phyloP scores from a whole-genome alignment of 2,329 filamentous ascomycete species.

The Stromatinia cepivora region DNA sequence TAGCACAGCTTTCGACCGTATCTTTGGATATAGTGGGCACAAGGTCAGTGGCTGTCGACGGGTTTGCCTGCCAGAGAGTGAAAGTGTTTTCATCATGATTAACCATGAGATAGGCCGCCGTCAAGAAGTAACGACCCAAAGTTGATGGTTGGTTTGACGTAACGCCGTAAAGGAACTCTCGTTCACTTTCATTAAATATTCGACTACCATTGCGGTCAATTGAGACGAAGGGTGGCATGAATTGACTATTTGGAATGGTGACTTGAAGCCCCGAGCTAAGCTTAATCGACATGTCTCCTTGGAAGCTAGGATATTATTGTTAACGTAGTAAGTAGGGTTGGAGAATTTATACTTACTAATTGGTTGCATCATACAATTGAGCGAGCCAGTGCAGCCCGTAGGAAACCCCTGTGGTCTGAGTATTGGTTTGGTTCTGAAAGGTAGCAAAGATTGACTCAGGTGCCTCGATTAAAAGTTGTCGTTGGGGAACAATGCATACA shows the following conservation, averaged over 20 bases:
- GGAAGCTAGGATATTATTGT: neutral
- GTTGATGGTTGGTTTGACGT: neutral
- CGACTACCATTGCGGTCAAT: slow-evolving; percentile 4
- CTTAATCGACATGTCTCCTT: slow-evolving; percentile 13
- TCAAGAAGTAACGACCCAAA: slow-evolving; percentile 6
- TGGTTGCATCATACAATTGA: neutral
- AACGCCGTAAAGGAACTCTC: neutral
- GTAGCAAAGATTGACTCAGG: neutral
- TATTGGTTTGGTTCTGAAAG: slow-evolving; percentile 8
- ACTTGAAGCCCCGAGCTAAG: slow-evolving; percentile 10
- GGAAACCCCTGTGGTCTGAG: neutral
- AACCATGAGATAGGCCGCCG: slow-evolving; percentile 17
- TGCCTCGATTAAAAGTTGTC: slow-evolving; percentile 12
- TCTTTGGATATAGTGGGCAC: neutral
- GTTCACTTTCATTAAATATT: slow-evolving; percentile 1
- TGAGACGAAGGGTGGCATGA: slow-evolving; percentile 1
- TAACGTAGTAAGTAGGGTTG: neutral
- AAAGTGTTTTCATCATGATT: slow-evolving; percentile 12
- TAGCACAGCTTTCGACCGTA: neutral
- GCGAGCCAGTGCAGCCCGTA: slow-evolving; percentile 10
- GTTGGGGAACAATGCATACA: slow-evolving; percentile 14
- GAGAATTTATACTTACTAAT: neutral
- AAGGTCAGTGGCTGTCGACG: neutral
- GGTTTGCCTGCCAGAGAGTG: slow-evolving; percentile 10
- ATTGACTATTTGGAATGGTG: slow-evolving; percentile 5